phyloP scores from a whole-genome alignment of 371 early-diverging fungal genomes.

The Mortierella sp. region DNA sequence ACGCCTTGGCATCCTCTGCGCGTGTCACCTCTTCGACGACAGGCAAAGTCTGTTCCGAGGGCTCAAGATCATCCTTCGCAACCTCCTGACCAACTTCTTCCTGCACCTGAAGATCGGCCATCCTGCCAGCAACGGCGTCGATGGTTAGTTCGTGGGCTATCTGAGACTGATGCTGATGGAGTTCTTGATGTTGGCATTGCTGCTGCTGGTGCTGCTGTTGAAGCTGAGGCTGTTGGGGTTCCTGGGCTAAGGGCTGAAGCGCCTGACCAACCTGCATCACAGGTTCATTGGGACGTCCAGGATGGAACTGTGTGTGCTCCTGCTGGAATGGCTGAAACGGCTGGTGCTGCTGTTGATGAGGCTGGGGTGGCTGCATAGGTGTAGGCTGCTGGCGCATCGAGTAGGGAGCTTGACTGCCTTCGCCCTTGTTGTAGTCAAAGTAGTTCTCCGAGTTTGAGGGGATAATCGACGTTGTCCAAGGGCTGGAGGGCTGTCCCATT shows the following conservation, averaged over 20 bases:
- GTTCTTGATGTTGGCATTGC: slow-evolving; percentile 49
- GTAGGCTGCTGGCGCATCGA: slow-evolving; percentile 27
- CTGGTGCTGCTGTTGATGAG: slow-evolving; percentile 28
- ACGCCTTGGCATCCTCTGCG: not conserved
- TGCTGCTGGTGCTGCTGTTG: slow-evolving; percentile 19
- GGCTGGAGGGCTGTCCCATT: slow-evolving; percentile 46
- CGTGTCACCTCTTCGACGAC: slow-evolving; percentile 22
- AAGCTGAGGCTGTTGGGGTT: slow-evolving; percentile 45
- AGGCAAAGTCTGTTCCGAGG: slow-evolving; percentile 7
- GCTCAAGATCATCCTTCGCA: not conserved
- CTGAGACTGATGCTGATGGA: slow-evolving; percentile 37
- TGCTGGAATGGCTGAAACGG: slow-evolving; percentile 30
- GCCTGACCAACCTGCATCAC: not conserved
- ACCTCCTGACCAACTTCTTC: not conserved
- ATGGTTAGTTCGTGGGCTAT: not conserved
- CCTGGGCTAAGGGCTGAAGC: slow-evolving; percentile 3
- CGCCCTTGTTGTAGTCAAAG: slow-evolving; percentile 40
- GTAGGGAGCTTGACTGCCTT: slow-evolving; percentile 21
- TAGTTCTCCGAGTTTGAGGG: slow-evolving; percentile 48
- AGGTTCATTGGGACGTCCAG: not conserved
- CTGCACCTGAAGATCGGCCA: not conserved
- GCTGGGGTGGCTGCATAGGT: slow-evolving; percentile 26
- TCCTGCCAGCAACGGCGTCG: not conserved
- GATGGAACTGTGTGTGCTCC: slow-evolving; percentile 13
- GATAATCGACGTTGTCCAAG: slow-evolving; percentile 53